Conservation (phyloP, 441 rosid genomes). For the Gossypium schwendimanii region DNA sequence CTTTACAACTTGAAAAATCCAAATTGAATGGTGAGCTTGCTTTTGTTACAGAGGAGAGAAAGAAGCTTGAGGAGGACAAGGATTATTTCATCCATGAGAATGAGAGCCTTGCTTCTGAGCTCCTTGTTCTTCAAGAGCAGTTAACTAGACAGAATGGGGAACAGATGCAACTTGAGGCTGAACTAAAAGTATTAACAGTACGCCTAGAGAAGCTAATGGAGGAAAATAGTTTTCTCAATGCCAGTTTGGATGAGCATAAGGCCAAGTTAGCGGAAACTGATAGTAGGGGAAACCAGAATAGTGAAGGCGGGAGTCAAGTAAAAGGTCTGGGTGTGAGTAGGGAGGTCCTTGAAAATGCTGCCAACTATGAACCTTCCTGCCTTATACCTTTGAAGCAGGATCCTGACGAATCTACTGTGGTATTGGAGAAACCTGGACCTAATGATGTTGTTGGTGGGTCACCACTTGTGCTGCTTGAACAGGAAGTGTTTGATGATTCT, state of each 20-base stretch:
- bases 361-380: constrained; percentile 24
- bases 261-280: constrained; percentile 36
- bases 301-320: constrained; percentile 25
- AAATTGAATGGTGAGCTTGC: constrained; percentile 34
- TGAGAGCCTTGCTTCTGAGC: constrained; percentile 52
- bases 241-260: constrained; percentile 37
- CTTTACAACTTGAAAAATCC: constrained; percentile 38
- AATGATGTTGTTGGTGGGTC: constrained; percentile 14
- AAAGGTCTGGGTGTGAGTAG: constrained; percentile 20
- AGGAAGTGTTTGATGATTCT: constrained; percentile 36
- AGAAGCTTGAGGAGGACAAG: constrained; percentile 49
- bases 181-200: constrained; percentile 36
- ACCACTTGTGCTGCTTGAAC: constrained; percentile 18
- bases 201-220: constrained; percentile 49
- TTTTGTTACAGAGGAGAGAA: constrained; percentile 33
- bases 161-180: constrained; percentile 35
- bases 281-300: constrained; percentile 27
- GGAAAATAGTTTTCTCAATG: constrained; percentile 44
- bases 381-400: constrained; percentile 19
- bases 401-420: constrained; percentile 17
- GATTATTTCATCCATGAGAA: constrained; percentile 38
- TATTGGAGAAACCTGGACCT: constrained; percentile 15
- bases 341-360: constrained; percentile 21
- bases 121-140: constrained; percentile 50
- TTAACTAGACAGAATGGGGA: constrained; percentile 42